A percentile compares a stretch with the other conserved stretches of the same genome.
Conservation (phyloP, 352 stramenopile species). For the Sclerospora graminicola region DNA sequence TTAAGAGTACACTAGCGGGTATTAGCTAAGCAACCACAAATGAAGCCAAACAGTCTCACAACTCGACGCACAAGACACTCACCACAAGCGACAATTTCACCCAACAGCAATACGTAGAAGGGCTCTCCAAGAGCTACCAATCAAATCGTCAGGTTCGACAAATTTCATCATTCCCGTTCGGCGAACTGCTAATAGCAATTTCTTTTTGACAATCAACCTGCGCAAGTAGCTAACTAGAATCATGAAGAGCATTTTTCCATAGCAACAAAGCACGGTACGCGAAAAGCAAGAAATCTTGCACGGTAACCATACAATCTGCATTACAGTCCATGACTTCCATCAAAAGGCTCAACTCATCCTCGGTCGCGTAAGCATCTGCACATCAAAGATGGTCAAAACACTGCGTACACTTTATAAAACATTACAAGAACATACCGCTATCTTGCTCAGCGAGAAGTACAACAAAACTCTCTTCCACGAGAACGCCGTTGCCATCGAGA, state of each 20-base stretch:
- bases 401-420: background rate
- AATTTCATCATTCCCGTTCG: too few species aligned
- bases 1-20: too few species aligned
- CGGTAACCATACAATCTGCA: constrained; percentile 60
- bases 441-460: constrained; percentile 74
- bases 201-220: too few species aligned
- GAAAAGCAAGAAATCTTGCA: constrained; percentile 77
- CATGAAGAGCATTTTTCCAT: constrained; percentile 43
- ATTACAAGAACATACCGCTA: constrained; percentile 39
- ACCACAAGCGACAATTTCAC: too few species aligned
- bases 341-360: constrained; percentile 68
- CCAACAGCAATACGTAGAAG: too few species aligned
- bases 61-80: too few species aligned
- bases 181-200: too few species aligned
- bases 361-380: constrained; percentile 70
- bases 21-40: too few species aligned
- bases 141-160: too few species aligned
- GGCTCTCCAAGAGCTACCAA: too few species aligned
- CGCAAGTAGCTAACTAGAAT: constrained; percentile 18
- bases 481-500: constrained; percentile 48
- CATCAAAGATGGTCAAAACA: constrained; percentile 4
- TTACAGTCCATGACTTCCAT: constrained; percentile 78
- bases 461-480: constrained; percentile 77
- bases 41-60: too few species aligned
- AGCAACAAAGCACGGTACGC: constrained; percentile 59